Base-by-base conservation (phyloP, 2,329 filamentous ascomycete genomes). In the Diplodia intermedia region DNA sequence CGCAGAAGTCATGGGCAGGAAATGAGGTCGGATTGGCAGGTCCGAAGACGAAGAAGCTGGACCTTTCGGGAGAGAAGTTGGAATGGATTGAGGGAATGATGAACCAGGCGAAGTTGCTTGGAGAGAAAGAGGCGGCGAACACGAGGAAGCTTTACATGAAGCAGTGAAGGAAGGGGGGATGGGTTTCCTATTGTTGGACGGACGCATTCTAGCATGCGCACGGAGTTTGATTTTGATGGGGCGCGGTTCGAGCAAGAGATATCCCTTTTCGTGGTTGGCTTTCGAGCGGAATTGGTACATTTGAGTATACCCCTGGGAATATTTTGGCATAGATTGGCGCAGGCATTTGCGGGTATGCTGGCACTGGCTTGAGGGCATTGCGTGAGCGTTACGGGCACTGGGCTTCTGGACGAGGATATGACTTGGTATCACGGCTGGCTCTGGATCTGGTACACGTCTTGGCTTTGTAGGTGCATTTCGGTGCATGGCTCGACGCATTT, bases 21-120 rank as follows among this genome's bases (percentile, higher is more conserved):
- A 75, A 75, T 23, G 79, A 80, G 68, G 83, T 92, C 7, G 90
- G 91, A 5, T 86, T 93, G 60, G 90, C 90, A 0, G 91, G 91
- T 0, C 91, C 91, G 1, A 87, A 86, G 56, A 84, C 85, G 43
- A 90, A 87, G 77, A 86, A 86, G 71, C 8, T 86, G 84, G 75
- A 91, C 88, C 80, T 91, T 26, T 79, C 88, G 67, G 88, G 89
- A 67, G 89, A 93, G 78, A 92, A 90, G 75, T 84, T 88, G 68
- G 88, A 89, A 49, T 95, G 92, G 92, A 90, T 95, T 11, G 90
- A 94, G 77, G 91, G 89, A 70, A 90, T 95, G 82, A 90, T 93
- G 80, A 90, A 92, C 74, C 90, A 92, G 75, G 92, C 93, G 50
- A 86, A 90, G 69, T 85, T 89, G 56, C 90, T 88, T 12, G 49